These are phyloP conservation scores for Talaromyces marneffei DNA, from an alignment of 2,329 filamentous ascomycete genomes.

Conservation along the genomic window DNA sequence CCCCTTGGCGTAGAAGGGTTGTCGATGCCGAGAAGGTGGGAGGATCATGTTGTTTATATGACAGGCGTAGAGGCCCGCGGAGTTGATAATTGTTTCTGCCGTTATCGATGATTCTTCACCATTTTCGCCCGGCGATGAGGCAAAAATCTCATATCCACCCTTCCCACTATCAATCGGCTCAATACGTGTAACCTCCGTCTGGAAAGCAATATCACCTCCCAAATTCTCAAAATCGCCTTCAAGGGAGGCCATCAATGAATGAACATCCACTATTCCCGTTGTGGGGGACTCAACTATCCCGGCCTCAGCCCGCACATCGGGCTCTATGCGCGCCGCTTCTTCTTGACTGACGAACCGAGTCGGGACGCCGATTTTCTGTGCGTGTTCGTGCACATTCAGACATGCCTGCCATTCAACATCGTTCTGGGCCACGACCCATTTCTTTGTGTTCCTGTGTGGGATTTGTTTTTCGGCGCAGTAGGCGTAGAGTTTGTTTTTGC, in stretches of 20 bases:
- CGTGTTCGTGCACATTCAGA: conserved; percentile 49
- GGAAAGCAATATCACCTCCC: conserved; percentile 68
- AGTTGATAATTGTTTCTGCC: conserved; percentile 73
- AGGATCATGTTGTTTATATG: conserved; percentile 77
- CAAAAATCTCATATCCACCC: conserved; percentile 65
- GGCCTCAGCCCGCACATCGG: conserved; percentile 63
- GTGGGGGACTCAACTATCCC: conserved; percentile 78
- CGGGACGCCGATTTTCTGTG: conserved; percentile 57
- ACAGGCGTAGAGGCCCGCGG: conserved; percentile 74
- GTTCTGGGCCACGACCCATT: conserved; percentile 92
- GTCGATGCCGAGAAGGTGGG: conserved; percentile 44
- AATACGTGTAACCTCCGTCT: conserved; percentile 59
- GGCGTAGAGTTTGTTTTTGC: conserved; percentile 70
- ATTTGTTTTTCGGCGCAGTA: conserved; percentile 66
- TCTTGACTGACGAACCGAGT: conserved; percentile 60
- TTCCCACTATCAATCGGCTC: conserved; percentile 48
- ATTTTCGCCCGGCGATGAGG: conserved; percentile 28
- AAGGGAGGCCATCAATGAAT: conserved; percentile 75
- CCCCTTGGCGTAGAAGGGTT: conserved; percentile 81
- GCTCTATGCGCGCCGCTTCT: conserved; percentile 63
- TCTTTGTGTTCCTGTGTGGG: conserved; percentile 68
- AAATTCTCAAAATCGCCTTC: conserved; percentile 69
- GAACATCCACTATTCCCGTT: conserved; percentile 87
- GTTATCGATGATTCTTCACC: conserved; percentile 52
- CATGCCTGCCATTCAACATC: conserved; percentile 59